Evolutionary conservation across 2,329 filamentous ascomycete genomes (phyloP), one percentile per base, ranked within the genome.

Genomic region (Tolypocladium endophyticum): DNA sequence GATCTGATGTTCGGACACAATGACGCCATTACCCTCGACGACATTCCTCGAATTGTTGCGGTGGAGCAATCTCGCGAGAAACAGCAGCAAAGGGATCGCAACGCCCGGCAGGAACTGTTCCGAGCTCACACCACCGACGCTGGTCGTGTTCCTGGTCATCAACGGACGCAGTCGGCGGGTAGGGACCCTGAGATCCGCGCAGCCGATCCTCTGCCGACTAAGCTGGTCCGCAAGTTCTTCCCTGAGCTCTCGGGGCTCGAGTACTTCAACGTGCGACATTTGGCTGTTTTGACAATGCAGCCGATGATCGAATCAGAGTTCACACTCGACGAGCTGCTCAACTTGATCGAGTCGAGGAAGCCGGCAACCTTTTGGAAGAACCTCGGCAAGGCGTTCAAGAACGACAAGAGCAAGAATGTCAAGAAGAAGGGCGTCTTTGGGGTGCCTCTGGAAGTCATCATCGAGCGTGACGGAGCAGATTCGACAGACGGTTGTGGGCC

Each of bases 401-500:
- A 90, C 65, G 89, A 94, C 67, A 88, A 86, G 66, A 83, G 79
- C 66, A 91, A 92, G 72, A 82, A 76, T 38, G 82, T 84, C 65
- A 96, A 95, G 77, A 96, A 95, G 78, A 96, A 95, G 78, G 93
- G 91, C 47, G 87, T 96, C 30, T 99, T 99, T 70, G 91, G 93
- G 45, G 89, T 97, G 35, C 87, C 89, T 3, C 78, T 99, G 28
- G 94, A 99, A 64, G 78, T 89, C 43, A 87, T 99, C 56, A 87
- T 97, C 50, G 94, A 99, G 64, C 88, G 90, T 64, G 93, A 97
- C 68, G 93, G 93, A 52, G 93, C 94, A 47, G 94, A 99, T 70
- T 97, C 92, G n/a, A 97, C 92, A 1, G 92, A 97, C 71, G 94
- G 94, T 41, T 90, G 99, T 62, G 94, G 94, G 0, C 92, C 94